Base-by-base conservation (phyloP, 2,329 filamentous ascomycete genomes). In the Neospermospora avenae region DNA sequence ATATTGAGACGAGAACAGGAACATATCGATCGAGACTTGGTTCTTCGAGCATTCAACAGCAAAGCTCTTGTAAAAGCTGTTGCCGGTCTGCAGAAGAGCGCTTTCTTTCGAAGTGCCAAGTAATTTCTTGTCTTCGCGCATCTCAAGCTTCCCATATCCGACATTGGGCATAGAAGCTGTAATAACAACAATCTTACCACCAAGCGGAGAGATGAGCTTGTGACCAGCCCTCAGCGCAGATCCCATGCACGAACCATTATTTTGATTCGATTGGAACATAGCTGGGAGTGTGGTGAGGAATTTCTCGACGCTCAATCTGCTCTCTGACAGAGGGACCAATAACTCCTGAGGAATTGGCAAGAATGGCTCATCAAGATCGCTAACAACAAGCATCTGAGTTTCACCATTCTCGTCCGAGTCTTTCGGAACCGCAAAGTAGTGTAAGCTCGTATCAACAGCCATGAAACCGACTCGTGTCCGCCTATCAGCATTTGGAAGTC, bases 41-140 rank as follows among this genome's bases (percentile, higher is more conserved):
- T 96, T 96, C 80, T 99, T 99, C 39, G 93, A 97, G 76, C 95
- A 99, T 74, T 99, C 95, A 3, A 99, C 95, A 0, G 95, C 95
- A 71, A 99, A 99, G 70, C 91, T 96, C 81, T 99, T 99, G 83
- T 98, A 99, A 77, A 98, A 99, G 72, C 90, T 92, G 78, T 92
- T 97, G 42, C 86, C 90, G 0, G 95, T 97, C 74, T 98, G 93
- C 55, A 99, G 79, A 34, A 99, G 82, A 63, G 83, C 81, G 66
- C 85, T 91, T 74, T 99, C 95, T 75, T 97, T 97, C 67, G 88
- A 92, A 1, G 95, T 99, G 37, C 95, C 95, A 24, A 99, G 80
- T 16, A 96, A 77, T 77, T 96, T 97, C 81, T 97, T 97, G 76
- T 99, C 93, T 76, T 98, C 93, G 70, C 95, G 84, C 85, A 96